Percentiles rank a stretch among this genome's conserved stretches.
phyloP scores from a whole-genome alignment of 2,329 filamentous ascomycete genomes.

The Dothidotthia symphoricarpi region DNA sequence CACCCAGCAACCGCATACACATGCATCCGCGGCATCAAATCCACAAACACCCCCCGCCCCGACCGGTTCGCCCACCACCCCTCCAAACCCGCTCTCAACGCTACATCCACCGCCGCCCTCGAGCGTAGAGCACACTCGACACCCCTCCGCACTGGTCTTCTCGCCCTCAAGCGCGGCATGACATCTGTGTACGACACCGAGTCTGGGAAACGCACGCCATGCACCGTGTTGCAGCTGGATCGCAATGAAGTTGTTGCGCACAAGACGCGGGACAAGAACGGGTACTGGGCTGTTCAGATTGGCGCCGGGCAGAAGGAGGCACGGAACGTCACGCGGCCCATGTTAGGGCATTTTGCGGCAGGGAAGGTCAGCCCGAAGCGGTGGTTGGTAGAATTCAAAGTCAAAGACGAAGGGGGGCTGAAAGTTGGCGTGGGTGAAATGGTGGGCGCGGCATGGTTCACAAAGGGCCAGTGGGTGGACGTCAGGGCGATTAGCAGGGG shows the following conservation, averaged over 20 bases:
- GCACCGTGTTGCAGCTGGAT: conserved; percentile 92
- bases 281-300: conserved; percentile 92
- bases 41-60: conserved; percentile 53
- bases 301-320: conserved; percentile 73
- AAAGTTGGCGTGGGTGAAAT: conserved; percentile 69
- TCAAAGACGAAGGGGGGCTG: conserved; percentile 70
- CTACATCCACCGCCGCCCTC: conserved; percentile 59
- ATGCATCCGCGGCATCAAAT: conserved; percentile 50
- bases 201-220: conserved; percentile 74
- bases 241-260: conserved; percentile 83
- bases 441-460: conserved; percentile 87
- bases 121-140: conserved; percentile 57
- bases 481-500: conserved; percentile 75
- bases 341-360: conserved; percentile 83
- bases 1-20: conserved; percentile 20
- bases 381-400: conserved; percentile 82
- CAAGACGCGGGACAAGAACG: conserved; percentile 77
- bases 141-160: conserved; percentile 71
- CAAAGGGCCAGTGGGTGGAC: conserved; percentile 86
- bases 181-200: conserved; percentile 79
- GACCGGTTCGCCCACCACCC: conserved; percentile 56
- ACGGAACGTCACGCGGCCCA: conserved; percentile 74
- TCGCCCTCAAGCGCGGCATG: conserved; percentile 94
- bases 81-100: conserved; percentile 53
- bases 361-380: conserved; percentile 81